Base-by-base conservation (phyloP, 768 basidiomycete species). In the Gautieria morchelliformis region DNA sequence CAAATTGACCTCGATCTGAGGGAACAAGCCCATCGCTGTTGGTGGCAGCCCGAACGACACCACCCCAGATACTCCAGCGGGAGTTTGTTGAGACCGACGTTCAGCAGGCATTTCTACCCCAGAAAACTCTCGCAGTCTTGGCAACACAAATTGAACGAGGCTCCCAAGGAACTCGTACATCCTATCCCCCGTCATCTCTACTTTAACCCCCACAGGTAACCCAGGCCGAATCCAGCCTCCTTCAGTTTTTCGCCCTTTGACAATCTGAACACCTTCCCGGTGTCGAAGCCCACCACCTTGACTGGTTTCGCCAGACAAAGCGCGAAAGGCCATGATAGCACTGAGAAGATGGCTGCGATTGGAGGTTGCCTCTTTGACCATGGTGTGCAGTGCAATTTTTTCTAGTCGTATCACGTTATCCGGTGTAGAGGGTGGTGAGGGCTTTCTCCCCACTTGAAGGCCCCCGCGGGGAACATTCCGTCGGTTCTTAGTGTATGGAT, bases 91-190 rank as follows among this genome's bases (percentile, higher is more conserved):
- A 39, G 80, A 83, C n/a, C 80, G 76, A 0, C 83, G 84, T 12
- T 83, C 74, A 5, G 85, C 79, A n/a, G 91, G 90, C 19, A 99
- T 74, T 4, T 81, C 69, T 61, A 99, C 66, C 30, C 95, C 96
- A 11, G 78, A 75, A 73, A 93, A 99, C 65, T 97, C 94, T 65
- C 93, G 82, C 53, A 96, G 70, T 20, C 95, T 84, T 1, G 95
- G 95, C n/a, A 97, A 74, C 58, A 99, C 95, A 66, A 97, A 96
- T 66, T 97, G 93, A 64, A 84, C 82, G 64, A 99, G 79, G 8
- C 83, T 84, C 57, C 82, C 82, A 57, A 98, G 75, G 71, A 98
- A 97, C 64, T 91, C 88, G 74, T 91, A 97, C 94, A 98, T 97
- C 63, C 85, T 82, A 49, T 87, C 84, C 14, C 94, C 94, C 66